Evolutionary conservation across 176 grass and related monocot species (phyloP).

Genomic region (Alopecurus myosuroides): DNA sequence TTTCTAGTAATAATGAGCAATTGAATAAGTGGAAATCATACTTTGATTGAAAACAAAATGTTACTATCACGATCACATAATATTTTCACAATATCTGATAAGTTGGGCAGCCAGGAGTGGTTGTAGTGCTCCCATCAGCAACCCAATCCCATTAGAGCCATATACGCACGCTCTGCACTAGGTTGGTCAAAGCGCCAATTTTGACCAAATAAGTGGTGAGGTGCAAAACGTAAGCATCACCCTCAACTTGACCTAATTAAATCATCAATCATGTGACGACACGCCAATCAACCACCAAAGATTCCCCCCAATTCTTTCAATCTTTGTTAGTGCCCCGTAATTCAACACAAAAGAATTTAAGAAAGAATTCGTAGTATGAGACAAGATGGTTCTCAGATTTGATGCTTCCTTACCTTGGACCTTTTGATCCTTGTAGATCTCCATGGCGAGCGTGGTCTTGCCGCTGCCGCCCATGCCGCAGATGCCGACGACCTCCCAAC

Average conservation of each 20-base stretch:
- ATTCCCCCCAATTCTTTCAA: slow-evolving; percentile 4
- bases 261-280: not conserved
- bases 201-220: slow-evolving; percentile 38
- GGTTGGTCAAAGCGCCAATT: slow-evolving; percentile 51
- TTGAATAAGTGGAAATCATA: not conserved
- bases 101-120: not conserved
- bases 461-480: slow-evolving; percentile 96
- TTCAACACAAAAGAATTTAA: not conserved
- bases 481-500: slow-evolving; percentile 73
- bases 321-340: not conserved
- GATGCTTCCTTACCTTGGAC: slow-evolving; percentile 62
- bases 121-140: slow-evolving; percentile 9
- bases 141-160: not conserved
- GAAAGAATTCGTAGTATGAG: not conserved
- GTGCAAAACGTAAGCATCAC: slow-evolving; percentile 19
- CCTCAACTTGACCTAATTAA: slow-evolving; percentile 28
- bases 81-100: not conserved
- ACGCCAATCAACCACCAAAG: slow-evolving; percentile 28
- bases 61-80: not conserved
- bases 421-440: slow-evolving; percentile 73
- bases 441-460: slow-evolving; percentile 94
- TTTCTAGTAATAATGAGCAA: not conserved
- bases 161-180: slow-evolving; percentile 11
- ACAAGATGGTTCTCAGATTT: not conserved
- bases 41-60: not conserved